These are phyloP conservation scores for Mycena vulgaris DNA, from an alignment of 768 basidiomycete genomes.

Conservation along the genomic window DNA sequence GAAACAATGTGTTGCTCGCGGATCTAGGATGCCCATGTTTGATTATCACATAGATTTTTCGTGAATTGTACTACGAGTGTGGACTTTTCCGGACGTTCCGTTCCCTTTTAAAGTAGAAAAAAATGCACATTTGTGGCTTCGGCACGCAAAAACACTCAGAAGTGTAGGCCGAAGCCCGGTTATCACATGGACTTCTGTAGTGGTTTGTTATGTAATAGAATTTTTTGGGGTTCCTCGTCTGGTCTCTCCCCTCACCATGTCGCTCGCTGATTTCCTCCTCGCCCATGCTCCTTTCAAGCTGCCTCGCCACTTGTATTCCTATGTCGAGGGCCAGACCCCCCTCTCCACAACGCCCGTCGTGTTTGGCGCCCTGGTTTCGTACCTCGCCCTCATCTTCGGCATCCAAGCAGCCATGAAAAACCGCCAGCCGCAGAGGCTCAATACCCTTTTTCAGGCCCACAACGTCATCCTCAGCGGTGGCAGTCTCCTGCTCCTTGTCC, in stretches of 20 bases:
- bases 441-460: constrained; percentile 88
- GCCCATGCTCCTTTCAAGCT: constrained; percentile 70
- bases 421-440: constrained; percentile 81
- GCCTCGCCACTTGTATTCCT: constrained; percentile 71
- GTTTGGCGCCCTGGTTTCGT: constrained; percentile 76
- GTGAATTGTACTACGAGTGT: too few species aligned
- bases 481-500: constrained; percentile 85
- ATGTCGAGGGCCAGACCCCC: constrained; percentile 84
- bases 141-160: too few species aligned
- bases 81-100: too few species aligned
- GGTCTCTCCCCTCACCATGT: constrained; percentile 60
- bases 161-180: not conserved
- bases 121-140: too few species aligned
- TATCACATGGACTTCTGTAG: constrained; percentile 31
- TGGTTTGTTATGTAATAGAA: too few species aligned
- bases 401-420: constrained; percentile 89
- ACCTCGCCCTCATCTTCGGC: constrained; percentile 92
- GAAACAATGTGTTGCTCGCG: constrained; percentile 66
- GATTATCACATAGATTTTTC: constrained; percentile 64
- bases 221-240: not conserved
- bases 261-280: constrained; percentile 82
- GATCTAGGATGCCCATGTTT: constrained; percentile 69
- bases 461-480: constrained; percentile 91
- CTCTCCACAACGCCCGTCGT: constrained; percentile 88
- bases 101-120: too few species aligned